phyloP scores from a whole-genome alignment of 768 basidiomycete species.

The Boletus edulis region DNA sequence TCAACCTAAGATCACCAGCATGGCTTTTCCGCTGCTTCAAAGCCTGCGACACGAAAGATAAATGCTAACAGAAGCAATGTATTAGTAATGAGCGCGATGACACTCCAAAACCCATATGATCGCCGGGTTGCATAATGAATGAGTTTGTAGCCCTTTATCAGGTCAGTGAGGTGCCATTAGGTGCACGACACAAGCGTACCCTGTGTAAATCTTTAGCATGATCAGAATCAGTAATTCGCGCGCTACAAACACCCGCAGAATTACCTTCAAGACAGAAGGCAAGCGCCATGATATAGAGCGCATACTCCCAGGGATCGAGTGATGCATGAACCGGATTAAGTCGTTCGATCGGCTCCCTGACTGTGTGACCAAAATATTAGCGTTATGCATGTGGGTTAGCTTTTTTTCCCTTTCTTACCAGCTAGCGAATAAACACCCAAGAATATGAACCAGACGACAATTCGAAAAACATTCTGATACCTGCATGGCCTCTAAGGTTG shows the following conservation, averaged over 20 bases:
- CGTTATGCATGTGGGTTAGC: not conserved
- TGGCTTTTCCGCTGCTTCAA: conserved; percentile 36
- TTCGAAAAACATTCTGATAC: conserved; percentile 84
- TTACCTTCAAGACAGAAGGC: conserved; percentile 80
- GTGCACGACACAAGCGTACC: conserved; percentile 11
- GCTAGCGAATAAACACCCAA: conserved; percentile 81
- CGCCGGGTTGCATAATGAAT: conserved; percentile 75
- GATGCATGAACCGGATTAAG: conserved; percentile 49
- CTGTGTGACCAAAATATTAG: conserved; percentile 33
- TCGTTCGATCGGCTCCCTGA: conserved; percentile 74
- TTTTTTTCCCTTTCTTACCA: conserved; percentile 41
- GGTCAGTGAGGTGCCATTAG: not conserved
- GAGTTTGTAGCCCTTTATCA: conserved; percentile 60
- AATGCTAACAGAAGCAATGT: conserved; percentile 72
- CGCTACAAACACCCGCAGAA: conserved; percentile 6
- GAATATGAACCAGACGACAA: conserved; percentile 75
- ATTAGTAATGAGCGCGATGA: conserved; percentile 71
- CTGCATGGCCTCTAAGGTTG: conserved; percentile 31
- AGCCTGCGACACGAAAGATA: conserved; percentile 61
- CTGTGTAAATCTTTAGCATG: conserved; percentile 20
- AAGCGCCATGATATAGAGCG: conserved; percentile 75
- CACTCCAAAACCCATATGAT: conserved; percentile 80
- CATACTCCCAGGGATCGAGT: conserved; percentile 80
- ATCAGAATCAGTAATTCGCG: conserved; percentile 39
- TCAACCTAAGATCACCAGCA: conserved; percentile 43